Conservation (phyloP, 495 filamentous ascomycete genomes). For the Lasiosphaeria miniovina region DNA sequence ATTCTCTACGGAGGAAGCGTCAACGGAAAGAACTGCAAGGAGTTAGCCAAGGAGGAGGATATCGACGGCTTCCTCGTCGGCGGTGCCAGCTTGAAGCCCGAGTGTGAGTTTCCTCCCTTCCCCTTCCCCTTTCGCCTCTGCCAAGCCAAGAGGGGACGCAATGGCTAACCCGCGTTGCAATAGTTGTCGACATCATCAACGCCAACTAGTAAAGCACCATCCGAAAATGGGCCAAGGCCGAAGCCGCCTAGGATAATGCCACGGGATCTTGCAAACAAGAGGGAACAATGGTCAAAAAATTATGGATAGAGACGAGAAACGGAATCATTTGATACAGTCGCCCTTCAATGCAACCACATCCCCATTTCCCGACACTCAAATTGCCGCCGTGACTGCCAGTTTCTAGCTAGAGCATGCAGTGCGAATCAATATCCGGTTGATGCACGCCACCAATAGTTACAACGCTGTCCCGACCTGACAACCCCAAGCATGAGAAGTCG, state of each 20-base stretch:
- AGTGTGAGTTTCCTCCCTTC: conserved; percentile 60
- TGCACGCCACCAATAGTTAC: not conserved
- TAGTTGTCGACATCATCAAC: conserved; percentile 63
- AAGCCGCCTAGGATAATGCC: not conserved
- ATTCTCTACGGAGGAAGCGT: conserved; percentile 96
- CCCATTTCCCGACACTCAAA: not conserved
- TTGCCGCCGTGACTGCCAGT: not conserved
- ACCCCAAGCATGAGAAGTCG: not conserved
- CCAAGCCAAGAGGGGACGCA: not conserved
- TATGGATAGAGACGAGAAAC: too few relatives aligned
- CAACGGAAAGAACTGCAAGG: conserved; percentile 95
- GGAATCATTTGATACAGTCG: too few relatives aligned
- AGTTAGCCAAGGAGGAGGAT: conserved; percentile 84
- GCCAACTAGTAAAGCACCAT: conserved; percentile 38
- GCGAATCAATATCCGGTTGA: not conserved
- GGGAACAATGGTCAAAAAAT: not conserved
- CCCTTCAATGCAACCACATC: too few relatives aligned
- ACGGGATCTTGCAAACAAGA: not conserved
- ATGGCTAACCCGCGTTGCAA: conserved; percentile 22
- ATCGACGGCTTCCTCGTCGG: conserved; percentile 99
- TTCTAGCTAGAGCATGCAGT: not conserved
- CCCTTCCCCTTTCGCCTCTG: not conserved
- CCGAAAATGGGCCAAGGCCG: not conserved
- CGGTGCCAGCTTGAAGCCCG: conserved; percentile 96
- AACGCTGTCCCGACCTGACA: not conserved